Evolutionary conservation across 805 yeast genomes (phyloP).

Genomic region (Isabelozyma pseudorhagii): DNA sequence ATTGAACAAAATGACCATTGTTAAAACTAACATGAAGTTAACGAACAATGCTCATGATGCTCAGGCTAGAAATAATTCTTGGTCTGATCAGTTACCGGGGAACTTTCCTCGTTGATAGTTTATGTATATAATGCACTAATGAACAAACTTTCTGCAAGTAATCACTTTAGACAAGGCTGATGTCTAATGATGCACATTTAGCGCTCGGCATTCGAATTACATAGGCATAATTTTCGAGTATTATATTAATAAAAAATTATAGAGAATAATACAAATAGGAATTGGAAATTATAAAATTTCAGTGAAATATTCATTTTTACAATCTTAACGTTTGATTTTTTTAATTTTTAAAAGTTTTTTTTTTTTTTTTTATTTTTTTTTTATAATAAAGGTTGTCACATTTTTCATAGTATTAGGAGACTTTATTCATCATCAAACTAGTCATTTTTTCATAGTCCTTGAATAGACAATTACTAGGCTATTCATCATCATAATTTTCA

Average conservation of each 20-base stretch:
- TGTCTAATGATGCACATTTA: neutral
- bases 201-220: neutral
- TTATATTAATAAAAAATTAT: neutral
- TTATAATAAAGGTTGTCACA: neutral
- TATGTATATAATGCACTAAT: neutral
- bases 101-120: neutral
- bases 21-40: neutral
- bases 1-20: conserved; percentile 18
- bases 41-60: neutral
- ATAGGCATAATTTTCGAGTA: neutral
- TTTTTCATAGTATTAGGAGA: neutral
- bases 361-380: too few species aligned
- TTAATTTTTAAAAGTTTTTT: too few species aligned
- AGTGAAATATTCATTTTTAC: conserved; percentile 1
- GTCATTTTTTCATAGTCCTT: too few species aligned
- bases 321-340: too few species aligned
- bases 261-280: neutral
- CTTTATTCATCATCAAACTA: neutral
- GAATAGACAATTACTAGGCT: neutral
- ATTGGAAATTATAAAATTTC: conserved; percentile 3
- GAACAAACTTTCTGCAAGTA: too few species aligned
- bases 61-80: neutral
- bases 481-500: conserved; percentile 45
- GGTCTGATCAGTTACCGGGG: neutral
- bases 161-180: neutral